These are phyloP conservation scores for Prunus mume DNA, from an alignment of 306 rosid genomes.

Conservation along the genomic window DNA sequence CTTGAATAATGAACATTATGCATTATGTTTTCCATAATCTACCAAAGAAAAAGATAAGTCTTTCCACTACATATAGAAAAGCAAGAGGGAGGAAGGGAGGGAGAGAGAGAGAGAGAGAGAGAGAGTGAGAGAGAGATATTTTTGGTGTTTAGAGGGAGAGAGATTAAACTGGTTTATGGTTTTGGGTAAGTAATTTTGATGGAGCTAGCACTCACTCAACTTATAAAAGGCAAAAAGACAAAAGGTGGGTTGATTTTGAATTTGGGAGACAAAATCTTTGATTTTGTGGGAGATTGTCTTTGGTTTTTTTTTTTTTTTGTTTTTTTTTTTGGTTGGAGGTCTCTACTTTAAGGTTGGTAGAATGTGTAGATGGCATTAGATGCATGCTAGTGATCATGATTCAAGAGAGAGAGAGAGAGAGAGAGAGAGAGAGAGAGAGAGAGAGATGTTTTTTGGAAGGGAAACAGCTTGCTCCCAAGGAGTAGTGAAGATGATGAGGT, in stretches of 20 bases:
- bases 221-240: slow-evolving; percentile 37
- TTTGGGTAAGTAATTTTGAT: slow-evolving; percentile 42
- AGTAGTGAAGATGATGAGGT: slow-evolving; percentile 38
- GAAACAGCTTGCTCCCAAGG: slow-evolving; percentile 63
- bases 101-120: not conserved
- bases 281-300: slow-evolving; percentile 65
- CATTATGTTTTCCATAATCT: not conserved
- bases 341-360: slow-evolving; percentile 44
- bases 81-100: not conserved
- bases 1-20: not conserved
- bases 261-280: slow-evolving; percentile 72
- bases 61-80: slow-evolving; percentile 21
- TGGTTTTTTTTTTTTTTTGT: slow-evolving; percentile 27
- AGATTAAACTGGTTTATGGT: slow-evolving; percentile 11
- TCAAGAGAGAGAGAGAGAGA: slow-evolving; percentile 17
- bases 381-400: slow-evolving; percentile 57
- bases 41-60: slow-evolving; percentile 25
- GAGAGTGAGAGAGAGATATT: not conserved
- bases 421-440: not conserved
- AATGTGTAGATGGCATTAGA: slow-evolving; percentile 25
- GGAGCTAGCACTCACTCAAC: slow-evolving; percentile 37
- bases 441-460: slow-evolving; percentile 43
- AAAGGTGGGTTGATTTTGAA: slow-evolving; percentile 56
- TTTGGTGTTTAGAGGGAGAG: slow-evolving; percentile 4
- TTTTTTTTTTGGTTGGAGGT: slow-evolving; percentile 1